Percentiles rank a stretch among this genome's conserved stretches.
phyloP scores from a whole-genome alignment of 2,329 filamentous ascomycete genomes.

The Amauroascus verrucosus region DNA sequence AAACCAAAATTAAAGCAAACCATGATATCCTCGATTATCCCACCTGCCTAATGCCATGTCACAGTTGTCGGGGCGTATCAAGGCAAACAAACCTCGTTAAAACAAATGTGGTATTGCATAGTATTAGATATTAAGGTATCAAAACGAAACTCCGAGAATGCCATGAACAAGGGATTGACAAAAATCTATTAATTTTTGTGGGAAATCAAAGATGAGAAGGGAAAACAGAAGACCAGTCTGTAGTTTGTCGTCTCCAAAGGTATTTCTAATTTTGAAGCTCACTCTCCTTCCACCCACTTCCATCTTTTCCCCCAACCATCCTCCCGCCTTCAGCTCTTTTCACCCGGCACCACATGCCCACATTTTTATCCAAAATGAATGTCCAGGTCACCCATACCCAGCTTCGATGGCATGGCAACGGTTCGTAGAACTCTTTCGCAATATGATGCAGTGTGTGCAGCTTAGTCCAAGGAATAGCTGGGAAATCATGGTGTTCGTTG shows the following conservation, averaged over 20 bases:
- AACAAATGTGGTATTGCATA: too few species aligned
- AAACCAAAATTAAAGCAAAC: too few species aligned
- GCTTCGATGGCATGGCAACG: constrained; percentile 74
- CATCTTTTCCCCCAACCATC: constrained; percentile 44
- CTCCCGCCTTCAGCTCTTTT: constrained; percentile 74
- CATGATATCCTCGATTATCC: too few species aligned
- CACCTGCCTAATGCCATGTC: too few species aligned
- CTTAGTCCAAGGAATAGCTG: constrained; percentile 87
- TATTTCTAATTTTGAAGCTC: constrained; percentile 53
- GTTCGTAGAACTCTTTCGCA: constrained; percentile 83
- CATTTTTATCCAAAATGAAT: constrained; percentile 81
- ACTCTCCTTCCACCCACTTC: constrained; percentile 54
- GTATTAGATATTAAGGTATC: too few species aligned
- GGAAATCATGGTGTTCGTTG: constrained; percentile 99
- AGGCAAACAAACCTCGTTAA: too few species aligned
- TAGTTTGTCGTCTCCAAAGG: not conserved
- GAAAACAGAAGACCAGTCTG: not conserved
- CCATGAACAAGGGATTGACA: not conserved
- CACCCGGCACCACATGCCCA: constrained; percentile 83
- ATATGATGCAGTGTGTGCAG: constrained; percentile 67
- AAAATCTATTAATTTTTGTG: not conserved
- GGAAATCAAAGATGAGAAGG: not conserved
- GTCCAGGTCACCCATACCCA: constrained; percentile 93
- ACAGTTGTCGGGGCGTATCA: too few species aligned
- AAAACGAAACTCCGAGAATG: too few species aligned